These are phyloP conservation scores for Jaapia argillacea DNA, from an alignment of 768 basidiomycete species.

Conservation along the genomic window DNA sequence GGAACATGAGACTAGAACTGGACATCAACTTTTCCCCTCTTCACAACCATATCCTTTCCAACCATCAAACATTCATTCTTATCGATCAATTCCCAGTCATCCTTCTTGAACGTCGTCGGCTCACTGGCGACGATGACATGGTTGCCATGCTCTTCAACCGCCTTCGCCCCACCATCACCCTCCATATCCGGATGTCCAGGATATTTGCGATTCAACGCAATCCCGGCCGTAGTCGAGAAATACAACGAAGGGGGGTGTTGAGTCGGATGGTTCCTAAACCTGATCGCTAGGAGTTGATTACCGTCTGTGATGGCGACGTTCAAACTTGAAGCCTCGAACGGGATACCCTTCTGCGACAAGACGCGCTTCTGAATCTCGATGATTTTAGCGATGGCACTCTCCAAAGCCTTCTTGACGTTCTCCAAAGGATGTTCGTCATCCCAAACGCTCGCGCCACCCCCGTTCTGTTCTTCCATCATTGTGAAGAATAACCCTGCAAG, in stretches of 20 bases:
- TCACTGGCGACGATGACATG: constrained; percentile 25
- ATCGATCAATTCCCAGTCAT: constrained; percentile 20
- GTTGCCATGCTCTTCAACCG: constrained; percentile 18
- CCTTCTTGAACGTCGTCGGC: constrained; percentile 19
- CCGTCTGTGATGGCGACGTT: constrained; percentile 23
- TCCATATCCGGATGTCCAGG: constrained; percentile 21
- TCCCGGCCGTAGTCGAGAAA: constrained; percentile 21
- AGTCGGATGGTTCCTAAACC: constrained; percentile 19
- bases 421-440: constrained; percentile 15
- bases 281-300: constrained; percentile 19
- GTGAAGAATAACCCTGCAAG: constrained; percentile 23
- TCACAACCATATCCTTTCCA: constrained; percentile 14
- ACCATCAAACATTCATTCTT: constrained; percentile 20
- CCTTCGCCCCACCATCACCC: constrained; percentile 9
- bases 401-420: constrained; percentile 14
- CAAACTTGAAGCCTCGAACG: constrained; percentile 15
- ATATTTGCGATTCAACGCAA: constrained; percentile 23
- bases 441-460: constrained; percentile 11
- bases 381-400: constrained; percentile 15
- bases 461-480: constrained; percentile 11
- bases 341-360: constrained; percentile 8
- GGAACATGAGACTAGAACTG: constrained; percentile 8
- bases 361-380: constrained; percentile 14
- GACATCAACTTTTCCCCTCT: constrained; percentile 7
- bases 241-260: constrained; percentile 24